Percentiles rank a stretch among this genome's conserved stretches.
These are phyloP conservation scores for Ramalina peruviana DNA, from an alignment of 495 filamentous ascomycete species.

Conservation along the genomic window DNA sequence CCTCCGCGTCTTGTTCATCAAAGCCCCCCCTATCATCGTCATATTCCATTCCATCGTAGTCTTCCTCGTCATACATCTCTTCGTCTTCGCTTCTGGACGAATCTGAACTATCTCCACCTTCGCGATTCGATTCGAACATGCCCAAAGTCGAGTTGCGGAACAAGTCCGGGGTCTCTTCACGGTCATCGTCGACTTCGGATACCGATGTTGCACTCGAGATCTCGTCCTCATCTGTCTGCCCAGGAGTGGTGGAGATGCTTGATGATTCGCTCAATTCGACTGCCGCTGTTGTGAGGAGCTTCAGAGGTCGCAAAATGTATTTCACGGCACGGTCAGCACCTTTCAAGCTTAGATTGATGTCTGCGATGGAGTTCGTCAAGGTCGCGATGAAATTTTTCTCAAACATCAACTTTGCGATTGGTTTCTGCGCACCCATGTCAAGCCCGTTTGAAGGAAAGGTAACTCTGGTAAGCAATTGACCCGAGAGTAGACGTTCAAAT, in stretches of 20 bases:
- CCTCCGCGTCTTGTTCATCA: slow-evolving; percentile 54
- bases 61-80: slow-evolving; percentile 71
- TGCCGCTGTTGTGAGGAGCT: slow-evolving; percentile 75
- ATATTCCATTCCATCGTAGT: slow-evolving; percentile 61
- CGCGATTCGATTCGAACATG: slow-evolving; percentile 76
- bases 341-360: slow-evolving; percentile 91
- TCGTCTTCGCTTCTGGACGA: slow-evolving; percentile 54
- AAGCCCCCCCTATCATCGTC: slow-evolving; percentile 53
- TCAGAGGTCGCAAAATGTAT: slow-evolving; percentile 82
- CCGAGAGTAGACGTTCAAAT: slow-evolving; percentile 82
- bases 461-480: slow-evolving; percentile 44
- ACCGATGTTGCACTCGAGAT: slow-evolving; percentile 82
- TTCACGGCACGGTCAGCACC: slow-evolving; percentile 87
- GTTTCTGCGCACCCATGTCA: slow-evolving; percentile 41
- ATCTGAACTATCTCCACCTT: slow-evolving; percentile 54
- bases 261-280: slow-evolving; percentile 65
- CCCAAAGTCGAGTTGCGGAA: slow-evolving; percentile 93
- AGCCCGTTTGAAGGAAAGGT: slow-evolving; percentile 25
- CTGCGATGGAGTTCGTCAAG: slow-evolving; percentile 81
- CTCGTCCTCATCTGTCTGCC: slow-evolving; percentile 70
- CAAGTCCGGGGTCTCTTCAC: slow-evolving; percentile 93
- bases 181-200: slow-evolving; percentile 72
- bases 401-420: slow-evolving; percentile 89
- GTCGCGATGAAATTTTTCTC: slow-evolving; percentile 89
- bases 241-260: slow-evolving; percentile 51